Conservation (phyloP, 208 protist species). For the Trypanosoma avium region DNA sequence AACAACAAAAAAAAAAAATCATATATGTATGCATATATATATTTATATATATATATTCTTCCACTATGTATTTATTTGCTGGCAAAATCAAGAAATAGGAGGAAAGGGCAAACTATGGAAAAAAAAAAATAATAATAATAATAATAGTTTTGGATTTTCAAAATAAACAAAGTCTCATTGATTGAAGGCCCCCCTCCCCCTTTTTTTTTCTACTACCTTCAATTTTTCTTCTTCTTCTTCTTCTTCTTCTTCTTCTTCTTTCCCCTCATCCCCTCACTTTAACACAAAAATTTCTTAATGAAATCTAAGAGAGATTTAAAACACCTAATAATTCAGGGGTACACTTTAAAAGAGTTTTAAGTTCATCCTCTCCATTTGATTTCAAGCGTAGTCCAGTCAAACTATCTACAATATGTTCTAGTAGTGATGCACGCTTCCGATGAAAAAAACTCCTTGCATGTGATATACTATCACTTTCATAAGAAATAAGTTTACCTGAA, state of each 20-base stretch:
- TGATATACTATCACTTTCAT: background rate
- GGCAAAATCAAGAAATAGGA: too few species aligned
- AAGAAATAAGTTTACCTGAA: background rate
- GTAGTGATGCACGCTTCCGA: background rate
- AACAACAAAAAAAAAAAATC: background rate
- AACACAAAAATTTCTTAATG: too few species aligned
- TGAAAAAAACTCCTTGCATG: background rate
- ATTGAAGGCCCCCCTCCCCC: too few species aligned
- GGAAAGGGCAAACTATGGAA: too few species aligned
- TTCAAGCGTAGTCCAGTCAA: background rate
- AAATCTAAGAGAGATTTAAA: background rate
- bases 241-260: too few species aligned
- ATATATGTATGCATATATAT: slow-evolving; percentile 4
- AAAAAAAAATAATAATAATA: too few species aligned
- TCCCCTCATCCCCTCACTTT: too few species aligned
- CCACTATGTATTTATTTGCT: too few species aligned
- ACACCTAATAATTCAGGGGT: background rate
- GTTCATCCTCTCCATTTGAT: background rate
- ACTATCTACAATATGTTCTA: background rate
- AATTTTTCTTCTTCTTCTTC: too few species aligned
- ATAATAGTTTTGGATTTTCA: too few species aligned
- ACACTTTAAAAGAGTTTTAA: background rate
- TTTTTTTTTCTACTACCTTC: too few species aligned
- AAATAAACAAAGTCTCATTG: too few species aligned
- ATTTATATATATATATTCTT: background rate